Conservation (phyloP, 441 rosid genomes). For the Cnidoscolus chayamansa region DNA sequence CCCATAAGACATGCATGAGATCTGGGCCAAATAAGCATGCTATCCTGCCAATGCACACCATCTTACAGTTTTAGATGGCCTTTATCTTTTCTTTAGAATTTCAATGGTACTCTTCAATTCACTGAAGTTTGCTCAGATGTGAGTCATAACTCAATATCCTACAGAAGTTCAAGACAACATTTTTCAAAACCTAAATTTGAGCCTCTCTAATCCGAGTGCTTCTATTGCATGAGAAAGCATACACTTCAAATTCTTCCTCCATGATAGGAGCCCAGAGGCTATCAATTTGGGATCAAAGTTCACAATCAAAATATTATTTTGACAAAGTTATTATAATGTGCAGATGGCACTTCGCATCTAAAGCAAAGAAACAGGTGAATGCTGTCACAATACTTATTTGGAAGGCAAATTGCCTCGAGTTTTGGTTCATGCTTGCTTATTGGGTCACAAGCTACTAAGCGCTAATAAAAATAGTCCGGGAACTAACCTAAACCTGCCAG, state of each 20-base stretch:
- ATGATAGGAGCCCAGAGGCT: neutral
- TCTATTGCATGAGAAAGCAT: neutral
- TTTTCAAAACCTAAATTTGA: neutral
- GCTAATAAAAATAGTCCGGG: too few species aligned
- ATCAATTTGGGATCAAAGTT: neutral
- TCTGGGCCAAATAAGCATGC: neutral
- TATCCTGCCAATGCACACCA: neutral
- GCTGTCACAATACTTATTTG: neutral
- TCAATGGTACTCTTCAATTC: neutral
- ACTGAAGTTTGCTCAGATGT: neutral
- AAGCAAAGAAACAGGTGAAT: neutral
- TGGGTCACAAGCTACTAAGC: neutral
- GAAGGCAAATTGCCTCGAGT: neutral
- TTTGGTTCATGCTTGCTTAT: neutral
- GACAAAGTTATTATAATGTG: neutral
- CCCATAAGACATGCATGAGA: neutral
- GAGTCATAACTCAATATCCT: neutral
- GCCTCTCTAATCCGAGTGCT: neutral
- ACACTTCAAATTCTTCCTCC: neutral
- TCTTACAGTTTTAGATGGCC: neutral
- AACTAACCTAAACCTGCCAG: too few species aligned
- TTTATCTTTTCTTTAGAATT: neutral
- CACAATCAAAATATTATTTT: neutral
- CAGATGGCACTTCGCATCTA: neutral
- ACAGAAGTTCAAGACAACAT: neutral